phyloP scores from a whole-genome alignment of 2,329 filamentous ascomycete species.

The Aspergillus ochraceoroseus region DNA sequence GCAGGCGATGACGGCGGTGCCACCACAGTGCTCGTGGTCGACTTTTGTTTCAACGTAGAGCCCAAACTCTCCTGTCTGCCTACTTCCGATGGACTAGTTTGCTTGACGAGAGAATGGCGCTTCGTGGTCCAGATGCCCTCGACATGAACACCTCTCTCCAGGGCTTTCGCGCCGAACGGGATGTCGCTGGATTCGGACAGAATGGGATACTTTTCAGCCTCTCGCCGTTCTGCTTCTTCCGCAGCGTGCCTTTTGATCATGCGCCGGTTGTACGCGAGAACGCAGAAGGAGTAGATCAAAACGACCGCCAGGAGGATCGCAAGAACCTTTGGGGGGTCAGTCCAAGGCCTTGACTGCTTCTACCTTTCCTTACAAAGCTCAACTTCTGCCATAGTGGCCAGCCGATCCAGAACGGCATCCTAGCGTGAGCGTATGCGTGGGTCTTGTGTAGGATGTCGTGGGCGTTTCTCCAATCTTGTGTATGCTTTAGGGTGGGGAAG shows the following conservation, averaged over 20 bases:
- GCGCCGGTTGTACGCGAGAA: conserved; percentile 55
- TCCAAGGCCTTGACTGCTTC: neutral
- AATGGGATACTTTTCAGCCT: conserved; percentile 53
- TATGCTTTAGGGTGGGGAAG: too few relatives aligned
- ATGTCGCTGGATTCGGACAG: conserved; percentile 56
- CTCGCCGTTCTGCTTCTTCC: conserved; percentile 62
- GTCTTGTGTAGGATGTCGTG: too few relatives aligned
- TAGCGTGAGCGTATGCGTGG: too few relatives aligned
- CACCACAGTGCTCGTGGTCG: conserved; percentile 3
- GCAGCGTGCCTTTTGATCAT: conserved; percentile 58
- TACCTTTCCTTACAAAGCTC: conserved; percentile 65
- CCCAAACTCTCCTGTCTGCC: conserved; percentile 15
- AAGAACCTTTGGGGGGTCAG: conserved; percentile 56
- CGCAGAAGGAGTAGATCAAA: conserved; percentile 62
- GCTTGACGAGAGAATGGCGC: conserved; percentile 34
- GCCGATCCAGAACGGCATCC: conserved; percentile 55
- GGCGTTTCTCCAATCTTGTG: too few relatives aligned
- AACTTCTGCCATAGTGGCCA: conserved; percentile 88
- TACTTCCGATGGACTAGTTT: conserved; percentile 22
- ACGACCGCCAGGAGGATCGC: conserved; percentile 65
- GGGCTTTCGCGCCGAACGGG: conserved; percentile 79
- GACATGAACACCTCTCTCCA: conserved; percentile 76
- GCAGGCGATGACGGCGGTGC: conserved; percentile 1
- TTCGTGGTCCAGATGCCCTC: conserved; percentile 76
- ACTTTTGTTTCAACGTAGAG: conserved; percentile 6